Conservation (phyloP, 2,329 filamentous ascomycete species). For the Myriosclerotinia scirpicola region DNA sequence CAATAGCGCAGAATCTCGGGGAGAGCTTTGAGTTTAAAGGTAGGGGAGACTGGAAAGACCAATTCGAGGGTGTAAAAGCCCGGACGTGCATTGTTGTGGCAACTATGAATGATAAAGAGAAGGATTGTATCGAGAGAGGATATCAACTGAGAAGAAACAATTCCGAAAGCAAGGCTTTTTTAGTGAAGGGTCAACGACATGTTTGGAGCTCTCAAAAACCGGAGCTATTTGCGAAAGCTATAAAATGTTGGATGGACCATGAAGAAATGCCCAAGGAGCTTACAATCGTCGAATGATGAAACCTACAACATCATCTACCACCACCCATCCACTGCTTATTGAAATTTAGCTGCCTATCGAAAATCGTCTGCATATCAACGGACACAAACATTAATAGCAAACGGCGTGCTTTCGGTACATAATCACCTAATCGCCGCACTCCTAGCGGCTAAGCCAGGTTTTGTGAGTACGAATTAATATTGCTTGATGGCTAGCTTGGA, state of each 20-base stretch:
- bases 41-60: neutral
- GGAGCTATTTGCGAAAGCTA: neutral
- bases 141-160: neutral
- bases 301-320: neutral
- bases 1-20: neutral
- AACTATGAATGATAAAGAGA: neutral
- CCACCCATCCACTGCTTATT: neutral
- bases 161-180: slow-evolving; percentile 14
- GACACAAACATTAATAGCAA: neutral
- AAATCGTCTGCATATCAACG: neutral
- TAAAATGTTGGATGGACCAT: neutral
- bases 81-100: neutral
- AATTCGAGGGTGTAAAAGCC: neutral
- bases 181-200: neutral
- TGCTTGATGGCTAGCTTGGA: neutral
- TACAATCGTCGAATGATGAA: neutral
- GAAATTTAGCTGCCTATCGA: neutral
- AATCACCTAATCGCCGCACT: too few relatives aligned
- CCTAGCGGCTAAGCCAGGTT: neutral
- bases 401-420: neutral
- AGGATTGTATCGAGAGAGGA: neutral
- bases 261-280: neutral
- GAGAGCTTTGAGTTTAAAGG: neutral
- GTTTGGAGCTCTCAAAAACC: neutral
- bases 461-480: neutral